phyloP scores from a whole-genome alignment of 495 filamentous ascomycete species.

The Chaetomium tenue region DNA sequence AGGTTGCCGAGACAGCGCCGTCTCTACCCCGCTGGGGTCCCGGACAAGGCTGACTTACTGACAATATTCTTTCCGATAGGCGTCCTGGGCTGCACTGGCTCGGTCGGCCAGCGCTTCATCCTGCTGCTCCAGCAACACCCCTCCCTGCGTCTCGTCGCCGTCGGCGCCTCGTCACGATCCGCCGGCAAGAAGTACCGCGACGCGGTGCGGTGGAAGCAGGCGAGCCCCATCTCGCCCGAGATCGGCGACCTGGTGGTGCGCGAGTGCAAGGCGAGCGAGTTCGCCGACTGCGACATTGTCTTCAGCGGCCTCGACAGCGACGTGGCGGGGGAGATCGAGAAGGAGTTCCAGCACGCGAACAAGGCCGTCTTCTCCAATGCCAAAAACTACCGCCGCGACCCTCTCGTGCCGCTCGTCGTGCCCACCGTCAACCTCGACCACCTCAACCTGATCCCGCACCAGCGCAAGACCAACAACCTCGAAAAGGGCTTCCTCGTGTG shows the following conservation, averaged over 20 bases:
- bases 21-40: background rate
- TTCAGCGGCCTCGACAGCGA: slow-evolving; percentile 85
- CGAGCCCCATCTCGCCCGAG: slow-evolving; percentile 62
- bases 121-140: slow-evolving; percentile 78
- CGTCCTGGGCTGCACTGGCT: slow-evolving; percentile 72
- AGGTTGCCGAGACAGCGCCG: slow-evolving; percentile 21
- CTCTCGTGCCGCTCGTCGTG: slow-evolving; percentile 79
- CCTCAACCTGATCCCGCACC: slow-evolving; percentile 72
- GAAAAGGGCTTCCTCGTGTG: slow-evolving; percentile 80
- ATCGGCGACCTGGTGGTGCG: slow-evolving; percentile 69
- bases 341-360: slow-evolving; percentile 73
- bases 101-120: slow-evolving; percentile 84
- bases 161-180: slow-evolving; percentile 76
- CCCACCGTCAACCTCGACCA: slow-evolving; percentile 82
- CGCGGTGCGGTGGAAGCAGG: slow-evolving; percentile 83
- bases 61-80: slow-evolving; percentile 39
- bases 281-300: slow-evolving; percentile 81
- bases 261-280: slow-evolving; percentile 70
- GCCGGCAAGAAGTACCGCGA: slow-evolving; percentile 81
- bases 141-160: slow-evolving; percentile 67
- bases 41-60: slow-evolving; percentile 14
- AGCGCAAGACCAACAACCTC: slow-evolving; percentile 63
- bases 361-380: slow-evolving; percentile 84
- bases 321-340: slow-evolving; percentile 78
- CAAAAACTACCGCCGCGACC: slow-evolving; percentile 83